Evolutionary conservation across 192 early-diverging fungal species (phyloP).

Genomic region (Linnemannia schmuckeri): DNA sequence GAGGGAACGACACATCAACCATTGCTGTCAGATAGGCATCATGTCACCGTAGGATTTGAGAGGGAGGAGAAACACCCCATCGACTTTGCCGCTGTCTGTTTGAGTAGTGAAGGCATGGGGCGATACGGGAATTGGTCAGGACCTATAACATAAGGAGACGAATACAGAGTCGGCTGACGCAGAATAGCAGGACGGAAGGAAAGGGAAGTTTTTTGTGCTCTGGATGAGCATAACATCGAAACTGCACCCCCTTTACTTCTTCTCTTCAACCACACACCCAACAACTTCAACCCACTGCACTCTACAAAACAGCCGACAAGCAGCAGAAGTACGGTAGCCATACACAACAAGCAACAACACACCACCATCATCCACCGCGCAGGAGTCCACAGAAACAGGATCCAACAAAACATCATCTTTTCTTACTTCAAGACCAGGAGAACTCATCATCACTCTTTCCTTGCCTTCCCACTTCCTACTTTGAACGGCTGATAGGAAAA

Average conservation of each 20-base stretch:
- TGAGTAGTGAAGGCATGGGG: background rate
- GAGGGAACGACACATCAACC: no score
- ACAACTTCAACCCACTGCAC: background rate
- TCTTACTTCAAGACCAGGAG: background rate
- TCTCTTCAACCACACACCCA: background rate
- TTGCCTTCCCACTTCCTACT: background rate
- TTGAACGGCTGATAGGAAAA: conserved; percentile 55
- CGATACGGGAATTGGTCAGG: background rate
- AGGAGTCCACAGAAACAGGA: background rate
- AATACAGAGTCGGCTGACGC: background rate
- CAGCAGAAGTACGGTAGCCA: background rate
- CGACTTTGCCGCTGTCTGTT: no score
- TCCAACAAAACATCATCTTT: background rate
- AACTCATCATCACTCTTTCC: conserved; percentile 11
- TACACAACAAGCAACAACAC: background rate
- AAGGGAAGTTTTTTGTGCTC: background rate
- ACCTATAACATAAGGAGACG: background rate
- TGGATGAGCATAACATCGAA: background rate
- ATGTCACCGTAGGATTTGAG: no score
- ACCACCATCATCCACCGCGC: background rate
- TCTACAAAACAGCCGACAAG: background rate
- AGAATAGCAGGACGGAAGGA: background rate
- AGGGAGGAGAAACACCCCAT: no score
- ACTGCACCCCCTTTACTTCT: background rate
- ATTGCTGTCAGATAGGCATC: no score